Base-by-base conservation (phyloP, 192 early-diverging fungal species). In the Glomus cerebriforme region DNA sequence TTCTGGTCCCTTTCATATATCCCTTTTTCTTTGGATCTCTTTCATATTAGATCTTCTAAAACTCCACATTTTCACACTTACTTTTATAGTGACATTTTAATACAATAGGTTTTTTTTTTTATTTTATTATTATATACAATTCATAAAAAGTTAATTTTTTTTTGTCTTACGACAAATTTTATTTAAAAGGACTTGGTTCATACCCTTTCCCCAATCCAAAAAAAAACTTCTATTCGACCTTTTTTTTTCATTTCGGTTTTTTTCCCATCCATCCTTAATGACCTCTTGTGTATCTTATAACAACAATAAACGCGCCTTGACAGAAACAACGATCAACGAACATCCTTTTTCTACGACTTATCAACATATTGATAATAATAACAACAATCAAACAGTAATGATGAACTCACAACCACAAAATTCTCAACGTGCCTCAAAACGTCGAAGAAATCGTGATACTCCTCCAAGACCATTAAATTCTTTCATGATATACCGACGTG, bases 401-500 rank as follows among this genome's bases (percentile, higher is more conserved):
- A 35, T 69, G 32, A 43, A 13, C 19, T 9, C 67, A 17, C 37
- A 29, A 64, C 67, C 39, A 35, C 67, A 69, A 39, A 34, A 67
- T 34, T 66, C 75, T 19, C 35, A 29, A 27, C 26, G 75, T 24
- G 24, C 27, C 1, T 32, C 75, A 34, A 77, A 77, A 66, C 75
- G 75, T 45, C 62, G 75, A 27, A 24, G 75, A 45, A 77, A 77
- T 49, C n/a, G 75, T 0, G 75, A 77, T 43, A 77, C 75, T 32
- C 75, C 75, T 1, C 75, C 75, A 1, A 19, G 75, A 32, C 75
- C 75, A 2, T 66, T 77, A 45, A 77, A 77, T 22, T 77, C 75
- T 13, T 77, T 77, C 15, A 77, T 77, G 75, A 77, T 77, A 32
- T 77, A 77, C 19, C 75, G 75, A 43, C n/a, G 75, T 34, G 75